Conservation (phyloP, 345 rosid genomes). For the Raphanus sativus region DNA sequence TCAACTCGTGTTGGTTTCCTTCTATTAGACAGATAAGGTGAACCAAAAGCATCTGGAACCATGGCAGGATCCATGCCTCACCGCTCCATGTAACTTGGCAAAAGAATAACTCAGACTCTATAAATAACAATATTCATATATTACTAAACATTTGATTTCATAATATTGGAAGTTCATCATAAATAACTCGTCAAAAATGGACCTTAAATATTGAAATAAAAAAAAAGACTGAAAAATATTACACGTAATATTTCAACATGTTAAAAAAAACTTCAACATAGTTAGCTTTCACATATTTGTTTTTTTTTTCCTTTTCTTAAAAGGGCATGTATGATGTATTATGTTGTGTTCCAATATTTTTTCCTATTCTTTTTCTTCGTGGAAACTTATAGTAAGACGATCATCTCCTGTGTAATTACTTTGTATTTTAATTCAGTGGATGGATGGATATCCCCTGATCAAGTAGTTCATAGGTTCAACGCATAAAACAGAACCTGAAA, state of each 20-base stretch:
- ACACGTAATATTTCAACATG: not conserved
- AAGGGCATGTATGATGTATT: too few species aligned
- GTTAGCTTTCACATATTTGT: not conserved
- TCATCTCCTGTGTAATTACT: not conserved
- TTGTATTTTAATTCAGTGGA: not conserved
- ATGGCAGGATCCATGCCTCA: constrained; percentile 36
- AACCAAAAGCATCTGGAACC: constrained; percentile 13
- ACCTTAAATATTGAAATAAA: not conserved
- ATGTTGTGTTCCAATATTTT: not conserved
- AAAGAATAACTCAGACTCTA: constrained; percentile 26
- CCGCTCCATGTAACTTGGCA: constrained; percentile 17
- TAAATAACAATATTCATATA: not conserved
- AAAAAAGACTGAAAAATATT: not conserved
- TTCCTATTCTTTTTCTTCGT: not conserved
- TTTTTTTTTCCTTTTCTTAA: too few species aligned
- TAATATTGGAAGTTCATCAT: not conserved
- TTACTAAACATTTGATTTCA: not conserved
- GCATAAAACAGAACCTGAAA: not conserved
- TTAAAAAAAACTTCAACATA: too few species aligned
- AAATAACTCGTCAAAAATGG: not conserved
- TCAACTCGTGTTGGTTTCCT: constrained; percentile 3
- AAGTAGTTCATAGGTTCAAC: too few species aligned
- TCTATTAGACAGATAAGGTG: constrained; percentile 17
- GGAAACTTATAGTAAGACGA: not conserved
- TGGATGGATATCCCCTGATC: too few species aligned